Evolutionary conservation across 805 yeast species (phyloP), one percentile per base, ranked within the genome.

Genomic region (Saitoella complicata): DNA sequence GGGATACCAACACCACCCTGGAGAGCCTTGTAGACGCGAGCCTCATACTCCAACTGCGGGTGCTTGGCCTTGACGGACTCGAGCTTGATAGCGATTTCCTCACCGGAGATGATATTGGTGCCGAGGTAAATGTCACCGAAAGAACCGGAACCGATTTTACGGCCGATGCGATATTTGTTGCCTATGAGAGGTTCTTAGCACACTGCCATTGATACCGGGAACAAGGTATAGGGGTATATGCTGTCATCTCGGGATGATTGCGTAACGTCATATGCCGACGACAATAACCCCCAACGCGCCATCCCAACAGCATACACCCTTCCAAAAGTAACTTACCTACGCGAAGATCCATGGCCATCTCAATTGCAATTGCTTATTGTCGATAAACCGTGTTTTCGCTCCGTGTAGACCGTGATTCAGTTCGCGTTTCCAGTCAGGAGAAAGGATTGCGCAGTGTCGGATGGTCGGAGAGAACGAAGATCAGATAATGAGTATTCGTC

Each of bases 1-100:
- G 98, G 97, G 47, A 88, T 86, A 32, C 98, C 97, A 35, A 88
- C 88, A 32, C 97, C 97, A 35, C 97, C 98, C 51, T 94, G 79
- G 45, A 88, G 67, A 2, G 94, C 87, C 59, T 82, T 85, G 68
- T 88, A 88, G 33, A 91, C 97, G 54, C 93, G 78, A 10, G 96
- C 95, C 64, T 88, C 98, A 61, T 88, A 91, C 58, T 88, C 96
- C 53, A 88, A 71, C 65, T 88, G 98, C 1, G 98, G 97, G 61
- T 91, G 97, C 58, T 85, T 83, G 1, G 97, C 95, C 46, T 80
- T 71, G 44, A 82, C 76, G 51, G 82, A 79, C 60, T 88, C 98
- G 50, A 88, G 70, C 62, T 88, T 88, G 69, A 88, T 88, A 53
- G 97, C 98, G 44, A 91, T 96, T 62, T 88, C 95, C 63, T 91